A percentile compares a stretch with the other conserved stretches of the same genome.
Evolutionary conservation across 257 asterid genomes (phyloP).

Genomic region (Craterostigma plantagineum): DNA sequence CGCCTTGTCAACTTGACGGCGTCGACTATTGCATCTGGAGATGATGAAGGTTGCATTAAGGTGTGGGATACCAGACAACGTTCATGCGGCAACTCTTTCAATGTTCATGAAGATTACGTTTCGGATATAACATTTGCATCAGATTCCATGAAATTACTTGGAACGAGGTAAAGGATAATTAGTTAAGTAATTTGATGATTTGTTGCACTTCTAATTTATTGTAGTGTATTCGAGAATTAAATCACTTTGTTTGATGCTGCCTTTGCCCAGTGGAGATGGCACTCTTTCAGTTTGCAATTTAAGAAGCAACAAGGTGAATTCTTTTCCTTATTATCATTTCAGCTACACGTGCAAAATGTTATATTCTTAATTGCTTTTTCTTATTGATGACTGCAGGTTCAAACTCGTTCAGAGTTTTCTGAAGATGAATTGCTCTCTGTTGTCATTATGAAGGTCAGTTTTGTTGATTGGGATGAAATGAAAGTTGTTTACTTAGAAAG

Average conservation of each 20-base stretch:
- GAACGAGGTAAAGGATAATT: constrained; percentile 36
- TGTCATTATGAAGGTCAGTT: constrained; percentile 76
- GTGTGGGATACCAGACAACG: constrained; percentile 93
- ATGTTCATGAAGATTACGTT: constrained; percentile 67
- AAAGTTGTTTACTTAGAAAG: background rate
- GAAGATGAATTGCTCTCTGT: constrained; percentile 93
- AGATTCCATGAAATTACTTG: constrained; percentile 65
- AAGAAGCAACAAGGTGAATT: constrained; percentile 90
- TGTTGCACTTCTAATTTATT: background rate
- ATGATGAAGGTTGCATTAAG: constrained; percentile 81
- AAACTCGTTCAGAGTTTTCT: constrained; percentile 79
- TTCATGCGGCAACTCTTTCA: constrained; percentile 55
- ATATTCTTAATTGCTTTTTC: too few relatives aligned
- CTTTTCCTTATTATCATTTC: constrained; percentile 4
- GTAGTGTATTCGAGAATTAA: background rate
- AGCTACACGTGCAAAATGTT: too few relatives aligned
- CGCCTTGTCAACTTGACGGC: constrained; percentile 70
- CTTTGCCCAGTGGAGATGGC: constrained; percentile 73
- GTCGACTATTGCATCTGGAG: constrained; percentile 83
- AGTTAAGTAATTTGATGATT: background rate
- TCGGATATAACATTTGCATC: constrained; percentile 75
- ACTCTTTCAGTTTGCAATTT: constrained; percentile 83
- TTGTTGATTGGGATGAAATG: background rate
- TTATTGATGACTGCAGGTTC: constrained; percentile 28
- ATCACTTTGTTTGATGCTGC: background rate